Base-by-base conservation (phyloP, 495 filamentous ascomycete species). In the Neurospora sp. region DNA sequence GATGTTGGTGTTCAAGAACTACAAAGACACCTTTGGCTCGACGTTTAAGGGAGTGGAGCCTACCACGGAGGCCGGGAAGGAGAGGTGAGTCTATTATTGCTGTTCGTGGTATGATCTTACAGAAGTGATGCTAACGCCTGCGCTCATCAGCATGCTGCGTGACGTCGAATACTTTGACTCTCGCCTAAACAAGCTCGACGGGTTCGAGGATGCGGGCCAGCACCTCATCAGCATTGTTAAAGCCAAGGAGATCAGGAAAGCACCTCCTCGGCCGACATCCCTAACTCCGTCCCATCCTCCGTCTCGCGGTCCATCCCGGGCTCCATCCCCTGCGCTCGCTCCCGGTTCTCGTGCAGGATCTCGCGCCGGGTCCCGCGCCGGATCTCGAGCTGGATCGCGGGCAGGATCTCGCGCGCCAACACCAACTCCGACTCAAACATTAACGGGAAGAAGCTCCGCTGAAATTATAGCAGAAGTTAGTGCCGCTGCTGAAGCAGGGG, bases 1-100 rank as follows among this genome's bases (percentile, higher is more conserved):
- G 93, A 84, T 86, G 8, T 92, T 94, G 8, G 94, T 99, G 0
- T 97, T 97, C 76, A 87, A 86, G 69, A 94, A 88, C 79, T 99
- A 98, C 79, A 89, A 90, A 74, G 91, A 91, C 72, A 93, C 96
- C 73, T 90, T 94, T 84, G 90, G 90, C 4, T 89, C 88, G 71
- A 91, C 93, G 20, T 93, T 94, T 77, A 81, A 88, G 59, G 90
- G 90, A 69, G 87, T 91, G 40, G 83, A 83, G 20, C 84, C 95
- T 27, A 87, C 83, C 77, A 92, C 87, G 22, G 90, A 91, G 72
- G 80, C 81, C 42, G 93, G 89, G 14, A 91, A 90, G 76, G 86
- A 87, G 71, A 90, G 92, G 95, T 97, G 84, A 79, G 88, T 81
- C 14, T 37, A 37, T 37, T 0, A 37, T 37, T 37, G 35, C 4